Evolutionary conservation across 257 asterid species (phyloP), one percentile per base, ranked within the genome.

Genomic region (Schizonepeta tenuifolia): DNA sequence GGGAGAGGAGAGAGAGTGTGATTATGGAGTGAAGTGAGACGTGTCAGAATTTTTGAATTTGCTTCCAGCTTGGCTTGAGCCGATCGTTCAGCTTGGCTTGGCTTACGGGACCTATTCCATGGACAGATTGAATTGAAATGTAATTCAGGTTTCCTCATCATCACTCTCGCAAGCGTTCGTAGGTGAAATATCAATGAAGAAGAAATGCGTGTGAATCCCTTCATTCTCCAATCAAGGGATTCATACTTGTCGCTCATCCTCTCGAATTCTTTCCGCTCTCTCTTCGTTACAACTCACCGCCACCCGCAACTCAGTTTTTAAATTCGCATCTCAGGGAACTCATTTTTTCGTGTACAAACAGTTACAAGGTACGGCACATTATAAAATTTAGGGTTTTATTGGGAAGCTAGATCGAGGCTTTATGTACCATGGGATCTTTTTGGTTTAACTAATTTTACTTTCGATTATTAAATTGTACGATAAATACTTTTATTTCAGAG

Each of bases 341-440:
- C n/a, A n/a, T n/a, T n/a, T n/a, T 44, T 20, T 20, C 12, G 61
- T 15, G 28, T 40, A 24, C 64, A 40, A 71, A 51, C 69, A 22
- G 57, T 15, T 74, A 12, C 54, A 26, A 77, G 77, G 84, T 80
- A 69, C 61, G 21, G 51, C 65, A 24, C 41, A 62, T 40, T 47
- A 12, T 28, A 36, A 38, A 17, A n/a, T 72, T 73, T 77, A 69
- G 78, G 82, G 82, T 77, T 81, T 43, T 76, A 41, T 72, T 73
- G 17, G 49, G 50, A 73, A 9, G 26, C 22, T 9, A 50, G 60
- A 67, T 53, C 40, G 26, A 47, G 43, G 9, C 17, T 58, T 70
- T 41, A 2, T 36, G 75, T 47, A 21, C 35, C 71, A 11, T 24
- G 36, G 4, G 21, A 61, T 67, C 47, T 11, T 11, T 40, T 9